Evolutionary conservation across 768 basidiomycete genomes (phyloP).

Genomic region (Rhizopogon salebrosus): DNA sequence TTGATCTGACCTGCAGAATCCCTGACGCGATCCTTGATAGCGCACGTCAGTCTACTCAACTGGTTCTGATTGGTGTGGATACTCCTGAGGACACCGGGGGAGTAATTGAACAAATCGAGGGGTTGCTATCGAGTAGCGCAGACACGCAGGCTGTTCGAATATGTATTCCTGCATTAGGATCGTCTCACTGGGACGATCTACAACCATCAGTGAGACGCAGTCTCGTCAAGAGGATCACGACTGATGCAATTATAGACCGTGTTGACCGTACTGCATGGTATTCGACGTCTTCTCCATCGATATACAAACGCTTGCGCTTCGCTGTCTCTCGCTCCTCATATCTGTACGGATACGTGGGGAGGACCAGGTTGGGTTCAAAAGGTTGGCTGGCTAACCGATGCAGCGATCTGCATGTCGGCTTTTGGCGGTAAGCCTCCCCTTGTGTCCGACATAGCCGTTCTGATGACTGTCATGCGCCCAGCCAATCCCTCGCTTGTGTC

Average conservation of each 20-base stretch:
- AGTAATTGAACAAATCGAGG: constrained; percentile 26
- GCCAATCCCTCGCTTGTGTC: constrained; percentile 72
- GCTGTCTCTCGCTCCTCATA: constrained; percentile 58
- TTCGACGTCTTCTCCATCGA: constrained; percentile 56
- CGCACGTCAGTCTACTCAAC: constrained; percentile 33
- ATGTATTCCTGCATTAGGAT: constrained; percentile 59
- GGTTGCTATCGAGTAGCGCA: constrained; percentile 12
- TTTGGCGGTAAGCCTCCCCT: constrained; percentile 61
- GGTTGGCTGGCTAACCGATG: constrained; percentile 77
- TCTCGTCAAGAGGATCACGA: background rate
- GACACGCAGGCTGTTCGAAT: constrained; percentile 43
- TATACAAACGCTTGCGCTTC: constrained; percentile 61
- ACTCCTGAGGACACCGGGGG: constrained; percentile 10
- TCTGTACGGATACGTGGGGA: constrained; percentile 54
- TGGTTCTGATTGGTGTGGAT: constrained; percentile 29
- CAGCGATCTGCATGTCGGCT: constrained; percentile 64
- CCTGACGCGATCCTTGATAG: constrained; percentile 45
- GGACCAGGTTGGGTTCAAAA: constrained; percentile 72
- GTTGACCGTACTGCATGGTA: constrained; percentile 62
- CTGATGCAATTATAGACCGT: constrained; percentile 38
- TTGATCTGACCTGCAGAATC: constrained; percentile 68
- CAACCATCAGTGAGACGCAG: constrained; percentile 41
- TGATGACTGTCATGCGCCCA: constrained; percentile 25
- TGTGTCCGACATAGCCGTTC: background rate
- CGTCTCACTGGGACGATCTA: constrained; percentile 66